These are phyloP conservation scores for Salinomyces thailandicus DNA, from an alignment of 2,329 filamentous ascomycete species.

Conservation along the genomic window DNA sequence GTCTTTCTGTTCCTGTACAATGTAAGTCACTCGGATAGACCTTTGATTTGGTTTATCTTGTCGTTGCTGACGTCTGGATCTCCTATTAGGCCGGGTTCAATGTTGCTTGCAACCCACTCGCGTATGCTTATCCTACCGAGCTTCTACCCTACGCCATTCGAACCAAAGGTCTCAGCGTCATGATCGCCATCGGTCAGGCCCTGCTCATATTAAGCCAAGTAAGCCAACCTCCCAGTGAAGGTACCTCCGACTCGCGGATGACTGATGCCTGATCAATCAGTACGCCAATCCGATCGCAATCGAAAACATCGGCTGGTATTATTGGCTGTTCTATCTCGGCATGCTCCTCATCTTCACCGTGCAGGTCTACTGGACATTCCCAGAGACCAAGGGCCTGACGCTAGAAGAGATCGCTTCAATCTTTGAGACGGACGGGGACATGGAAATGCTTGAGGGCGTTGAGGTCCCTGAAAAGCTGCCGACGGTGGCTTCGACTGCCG, in stretches of 20 bases:
- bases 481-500: no score
- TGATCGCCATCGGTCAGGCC: neutral
- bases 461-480: no score
- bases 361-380: neutral
- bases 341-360: neutral
- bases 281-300: conserved; percentile 1
- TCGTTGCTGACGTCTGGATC: no score
- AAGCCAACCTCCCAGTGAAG: no score
- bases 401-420: conserved; percentile 1
- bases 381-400: neutral
- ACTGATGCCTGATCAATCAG: neutral
- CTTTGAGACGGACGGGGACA: no score
- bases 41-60: no score
- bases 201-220: neutral
- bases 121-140: neutral
- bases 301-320: neutral
- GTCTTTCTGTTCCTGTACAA: neutral
- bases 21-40: no score
- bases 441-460: no score
- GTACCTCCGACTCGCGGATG: neutral
- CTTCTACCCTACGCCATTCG: neutral
- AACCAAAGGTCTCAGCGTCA: neutral
- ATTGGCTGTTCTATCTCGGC: neutral
- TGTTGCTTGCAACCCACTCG: neutral
- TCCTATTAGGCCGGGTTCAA: neutral